These are phyloP conservation scores for Microascus cirrosus DNA, from an alignment of 2,329 filamentous ascomycete genomes.

Conservation along the genomic window DNA sequence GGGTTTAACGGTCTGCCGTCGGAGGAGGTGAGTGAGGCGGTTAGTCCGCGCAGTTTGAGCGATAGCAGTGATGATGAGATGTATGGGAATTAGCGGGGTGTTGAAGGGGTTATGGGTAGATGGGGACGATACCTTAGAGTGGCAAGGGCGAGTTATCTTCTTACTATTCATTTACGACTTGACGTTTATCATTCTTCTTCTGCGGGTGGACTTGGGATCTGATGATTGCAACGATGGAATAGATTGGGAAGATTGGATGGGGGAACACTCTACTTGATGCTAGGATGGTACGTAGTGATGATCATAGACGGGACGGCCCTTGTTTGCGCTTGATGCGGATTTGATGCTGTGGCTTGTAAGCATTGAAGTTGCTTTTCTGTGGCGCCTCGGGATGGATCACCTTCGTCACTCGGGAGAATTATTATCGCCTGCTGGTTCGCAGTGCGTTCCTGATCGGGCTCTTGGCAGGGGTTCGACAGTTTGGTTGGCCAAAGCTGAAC, in stretches of 20 bases:
- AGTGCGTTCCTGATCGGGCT: too few relatives aligned
- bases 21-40: constrained; percentile 35
- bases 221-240: neutral
- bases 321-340: neutral
- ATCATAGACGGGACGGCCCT: neutral
- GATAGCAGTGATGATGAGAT: constrained; percentile 46
- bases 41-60: constrained; percentile 37
- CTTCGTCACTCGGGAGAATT: too few relatives aligned
- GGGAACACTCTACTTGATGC: neutral
- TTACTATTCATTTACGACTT: neutral
- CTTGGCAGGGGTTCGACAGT: too few relatives aligned
- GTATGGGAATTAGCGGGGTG: constrained; percentile 26
- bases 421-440: too few relatives aligned
- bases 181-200: neutral
- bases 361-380: neutral
- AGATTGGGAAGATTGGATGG: neutral
- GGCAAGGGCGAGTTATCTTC: neutral
- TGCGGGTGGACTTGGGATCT: neutral
- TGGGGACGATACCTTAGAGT: neutral
- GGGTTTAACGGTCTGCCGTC: constrained; percentile 32
- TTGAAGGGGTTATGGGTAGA: neutral
- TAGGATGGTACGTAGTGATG: neutral
- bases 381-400: neutral
- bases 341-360: neutral
- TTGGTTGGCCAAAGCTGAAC: too few relatives aligned